These are phyloP conservation scores for Vigna reflexopilosa DNA, from an alignment of 306 rosid genomes.

Conservation along the genomic window DNA sequence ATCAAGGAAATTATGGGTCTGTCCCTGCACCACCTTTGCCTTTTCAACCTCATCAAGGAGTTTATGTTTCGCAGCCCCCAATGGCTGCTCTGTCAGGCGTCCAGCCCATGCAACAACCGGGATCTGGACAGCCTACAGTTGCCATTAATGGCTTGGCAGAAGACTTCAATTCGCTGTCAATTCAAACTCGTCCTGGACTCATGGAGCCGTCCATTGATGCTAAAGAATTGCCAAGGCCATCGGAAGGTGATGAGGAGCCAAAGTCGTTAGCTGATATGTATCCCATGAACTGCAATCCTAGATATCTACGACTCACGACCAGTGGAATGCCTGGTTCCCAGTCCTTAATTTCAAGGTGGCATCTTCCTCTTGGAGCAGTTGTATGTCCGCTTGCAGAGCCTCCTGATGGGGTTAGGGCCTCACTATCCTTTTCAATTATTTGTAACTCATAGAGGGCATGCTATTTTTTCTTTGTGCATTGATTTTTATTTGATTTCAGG, in stretches of 20 bases:
- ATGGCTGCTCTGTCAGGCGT: conserved; percentile 66
- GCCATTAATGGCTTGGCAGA: conserved; percentile 80
- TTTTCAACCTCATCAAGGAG: conserved; percentile 65
- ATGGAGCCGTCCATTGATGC: conserved; percentile 76
- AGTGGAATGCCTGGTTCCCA: conserved; percentile 86
- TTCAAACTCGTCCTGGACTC: conserved; percentile 90
- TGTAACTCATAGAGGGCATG: not conserved
- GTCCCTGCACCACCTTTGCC: conserved; percentile 60
- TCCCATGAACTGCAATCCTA: conserved; percentile 78
- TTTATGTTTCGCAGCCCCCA: conserved; percentile 63
- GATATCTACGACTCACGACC: conserved; percentile 87
- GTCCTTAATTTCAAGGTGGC: conserved; percentile 97
- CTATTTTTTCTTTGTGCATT: conserved; percentile 31
- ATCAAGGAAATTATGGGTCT: conserved; percentile 65
- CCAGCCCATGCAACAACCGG: conserved; percentile 68
- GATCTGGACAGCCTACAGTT: conserved; percentile 68
- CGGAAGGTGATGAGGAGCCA: conserved; percentile 86
- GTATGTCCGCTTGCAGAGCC: conserved; percentile 98
- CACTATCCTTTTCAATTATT: conserved; percentile 41
- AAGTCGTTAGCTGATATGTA: conserved; percentile 60
- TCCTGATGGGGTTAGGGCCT: conserved; percentile 80
- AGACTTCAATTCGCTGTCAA: conserved; percentile 81
- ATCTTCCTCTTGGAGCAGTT: conserved; percentile 96
- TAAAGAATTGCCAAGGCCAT: conserved; percentile 87
- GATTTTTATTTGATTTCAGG: conserved; percentile 57